These are phyloP conservation scores for Streptanthus diversifolius DNA, from an alignment of 345 rosid species.

Conservation along the genomic window DNA sequence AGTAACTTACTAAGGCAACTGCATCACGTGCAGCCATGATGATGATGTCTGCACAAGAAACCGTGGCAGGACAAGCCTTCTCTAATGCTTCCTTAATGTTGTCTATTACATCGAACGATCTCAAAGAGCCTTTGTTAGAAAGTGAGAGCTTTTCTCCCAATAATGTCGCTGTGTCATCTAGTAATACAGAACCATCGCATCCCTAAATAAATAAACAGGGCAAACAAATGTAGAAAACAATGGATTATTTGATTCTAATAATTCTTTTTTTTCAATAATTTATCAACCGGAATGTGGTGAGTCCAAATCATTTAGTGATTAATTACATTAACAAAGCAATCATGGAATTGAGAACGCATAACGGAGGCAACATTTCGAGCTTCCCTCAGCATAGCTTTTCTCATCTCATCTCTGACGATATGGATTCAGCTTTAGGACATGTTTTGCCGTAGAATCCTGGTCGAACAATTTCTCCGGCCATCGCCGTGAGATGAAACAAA, in stretches of 20 bases:
- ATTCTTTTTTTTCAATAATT: no score
- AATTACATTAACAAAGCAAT: slow-evolving; percentile 76
- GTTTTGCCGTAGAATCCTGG: slow-evolving; percentile 53
- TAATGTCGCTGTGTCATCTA: slow-evolving; percentile 80
- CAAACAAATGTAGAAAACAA: neutral
- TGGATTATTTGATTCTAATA: no score
- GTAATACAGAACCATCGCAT: slow-evolving; percentile 77
- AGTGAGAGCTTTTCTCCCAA: slow-evolving; percentile 74
- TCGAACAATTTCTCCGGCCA: slow-evolving; percentile 35
- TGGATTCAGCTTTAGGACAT: slow-evolving; percentile 63
- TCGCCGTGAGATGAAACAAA: slow-evolving; percentile 18
- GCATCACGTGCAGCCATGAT: slow-evolving; percentile 90
- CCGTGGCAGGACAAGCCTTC: slow-evolving; percentile 63
- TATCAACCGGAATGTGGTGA: neutral
- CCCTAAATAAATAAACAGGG: slow-evolving; percentile 41
- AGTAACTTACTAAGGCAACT: slow-evolving; percentile 54
- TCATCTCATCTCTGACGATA: slow-evolving; percentile 56
- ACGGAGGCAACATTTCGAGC: slow-evolving; percentile 77
- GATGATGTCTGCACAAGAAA: slow-evolving; percentile 82
- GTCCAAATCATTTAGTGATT: neutral
- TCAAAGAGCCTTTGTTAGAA: slow-evolving; percentile 67
- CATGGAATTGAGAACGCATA: slow-evolving; percentile 94
- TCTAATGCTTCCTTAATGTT: slow-evolving; percentile 62
- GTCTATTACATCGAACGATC: slow-evolving; percentile 69
- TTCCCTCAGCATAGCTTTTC: slow-evolving; percentile 52